phyloP scores from a whole-genome alignment of 1,284 basidiomycete genomes.

The Naganishia cerealis region DNA sequence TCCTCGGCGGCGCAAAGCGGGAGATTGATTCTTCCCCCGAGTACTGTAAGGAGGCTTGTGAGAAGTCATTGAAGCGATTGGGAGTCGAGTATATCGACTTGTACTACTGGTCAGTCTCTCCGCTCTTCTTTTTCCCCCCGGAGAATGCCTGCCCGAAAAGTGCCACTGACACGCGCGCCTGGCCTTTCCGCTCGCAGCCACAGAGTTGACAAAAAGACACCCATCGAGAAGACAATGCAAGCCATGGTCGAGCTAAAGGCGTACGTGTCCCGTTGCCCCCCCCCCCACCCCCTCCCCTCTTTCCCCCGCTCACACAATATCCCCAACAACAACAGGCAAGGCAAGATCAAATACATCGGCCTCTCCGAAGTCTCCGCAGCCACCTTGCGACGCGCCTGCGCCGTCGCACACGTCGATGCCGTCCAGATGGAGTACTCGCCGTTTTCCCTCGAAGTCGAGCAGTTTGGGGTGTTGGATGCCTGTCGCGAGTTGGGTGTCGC shows the following conservation, averaged over 20 bases:
- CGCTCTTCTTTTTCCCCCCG: constrained; percentile 35
- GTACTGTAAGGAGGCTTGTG: constrained; percentile 50
- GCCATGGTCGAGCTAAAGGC: constrained; percentile 54
- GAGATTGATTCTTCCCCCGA: constrained; percentile 33
- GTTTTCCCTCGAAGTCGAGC: constrained; percentile 57
- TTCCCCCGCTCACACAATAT: not conserved
- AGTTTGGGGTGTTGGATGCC: constrained; percentile 46
- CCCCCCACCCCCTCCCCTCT: not conserved
- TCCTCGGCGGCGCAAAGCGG: constrained; percentile 17
- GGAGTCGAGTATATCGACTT: constrained; percentile 58
- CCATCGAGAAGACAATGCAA: constrained; percentile 56
- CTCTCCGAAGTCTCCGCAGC: constrained; percentile 62
- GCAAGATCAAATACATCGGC: constrained; percentile 65
- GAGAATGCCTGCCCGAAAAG: constrained; percentile 44
- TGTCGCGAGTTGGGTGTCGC: constrained; percentile 52
- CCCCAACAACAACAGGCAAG: constrained; percentile 40
- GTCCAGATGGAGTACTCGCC: constrained; percentile 66
- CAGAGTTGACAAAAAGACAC: constrained; percentile 51
- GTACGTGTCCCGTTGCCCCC: constrained; percentile 7
- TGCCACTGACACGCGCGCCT: not conserved
- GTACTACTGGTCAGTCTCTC: constrained; percentile 54
- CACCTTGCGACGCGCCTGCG: constrained; percentile 62
- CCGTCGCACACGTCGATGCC: constrained; percentile 63
- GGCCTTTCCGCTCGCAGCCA: constrained; percentile 27
- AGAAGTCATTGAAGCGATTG: constrained; percentile 55